phyloP scores from a whole-genome alignment of 2,329 filamentous ascomycete species.

The Neofusicoccum sp. region DNA sequence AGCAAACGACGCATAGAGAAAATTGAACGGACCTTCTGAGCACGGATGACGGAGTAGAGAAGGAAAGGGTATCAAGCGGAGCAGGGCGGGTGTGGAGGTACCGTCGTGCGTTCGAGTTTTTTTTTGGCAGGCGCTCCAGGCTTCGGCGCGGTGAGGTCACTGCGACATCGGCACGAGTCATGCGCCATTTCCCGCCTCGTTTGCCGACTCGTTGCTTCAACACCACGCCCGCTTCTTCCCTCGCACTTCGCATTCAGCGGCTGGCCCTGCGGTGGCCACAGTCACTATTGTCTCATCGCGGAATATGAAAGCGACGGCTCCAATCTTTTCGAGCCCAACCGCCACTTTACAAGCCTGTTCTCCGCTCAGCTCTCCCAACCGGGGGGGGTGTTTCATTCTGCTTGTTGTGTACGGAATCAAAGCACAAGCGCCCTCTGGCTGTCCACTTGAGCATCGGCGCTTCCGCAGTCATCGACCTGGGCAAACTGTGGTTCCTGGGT shows the following conservation, averaged over 20 bases:
- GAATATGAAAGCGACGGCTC: not conserved
- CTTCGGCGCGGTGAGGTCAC: slow-evolving; percentile 1
- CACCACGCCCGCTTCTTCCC: not conserved
- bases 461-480: no score
- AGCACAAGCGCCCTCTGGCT: no score
- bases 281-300: not conserved
- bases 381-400: no score
- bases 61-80: not conserved
- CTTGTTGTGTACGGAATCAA: no score
- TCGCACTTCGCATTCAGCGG: not conserved
- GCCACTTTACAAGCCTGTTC: no score
- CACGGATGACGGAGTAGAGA: not conserved
- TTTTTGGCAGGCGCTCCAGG: slow-evolving; percentile 9
- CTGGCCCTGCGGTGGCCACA: no score
- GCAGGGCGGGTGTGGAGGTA: not conserved
- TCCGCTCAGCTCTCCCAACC: no score
- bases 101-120: slow-evolving; percentile 16
- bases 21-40: not conserved
- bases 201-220: not conserved
- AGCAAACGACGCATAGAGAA: no score
- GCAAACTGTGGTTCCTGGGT: not conserved
- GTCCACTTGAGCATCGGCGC: no score
- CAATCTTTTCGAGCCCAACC: no score
- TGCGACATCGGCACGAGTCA: slow-evolving; percentile 17
- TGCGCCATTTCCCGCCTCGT: not conserved